These are phyloP conservation scores for Rhodotorula graminis DNA, from an alignment of 768 basidiomycete genomes.

Conservation along the genomic window DNA sequence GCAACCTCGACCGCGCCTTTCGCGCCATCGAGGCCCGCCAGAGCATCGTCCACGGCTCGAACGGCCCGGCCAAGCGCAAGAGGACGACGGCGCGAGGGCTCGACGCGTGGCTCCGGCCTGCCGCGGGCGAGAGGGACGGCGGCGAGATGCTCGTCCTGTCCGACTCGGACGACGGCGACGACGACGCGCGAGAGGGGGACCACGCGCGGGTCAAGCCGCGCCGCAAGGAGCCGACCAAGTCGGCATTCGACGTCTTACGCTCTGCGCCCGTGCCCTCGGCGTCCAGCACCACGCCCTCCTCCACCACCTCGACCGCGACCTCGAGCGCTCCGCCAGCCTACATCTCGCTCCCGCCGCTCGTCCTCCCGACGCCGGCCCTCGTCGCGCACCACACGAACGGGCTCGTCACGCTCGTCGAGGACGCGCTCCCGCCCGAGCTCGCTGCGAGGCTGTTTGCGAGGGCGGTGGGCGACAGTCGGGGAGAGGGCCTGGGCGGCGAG, in stretches of 20 bases:
- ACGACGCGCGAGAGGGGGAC: too few relatives aligned
- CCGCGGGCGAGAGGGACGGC: too few relatives aligned
- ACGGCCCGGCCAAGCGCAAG: background rate
- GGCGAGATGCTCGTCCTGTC: conserved; percentile 7
- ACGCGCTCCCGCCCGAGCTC: conserved; percentile 33
- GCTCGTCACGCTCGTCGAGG: conserved; percentile 36
- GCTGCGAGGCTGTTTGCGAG: conserved; percentile 30
- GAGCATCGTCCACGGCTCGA: background rate
- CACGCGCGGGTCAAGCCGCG: too few relatives aligned
- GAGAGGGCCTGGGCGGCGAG: conserved; percentile 2
- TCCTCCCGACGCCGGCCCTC: conserved; percentile 16
- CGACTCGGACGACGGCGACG: conserved; percentile 18
- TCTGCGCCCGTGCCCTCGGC: background rate
- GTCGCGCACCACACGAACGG: conserved; percentile 36
- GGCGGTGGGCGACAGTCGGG: conserved; percentile 31
- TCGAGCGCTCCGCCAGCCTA: background rate
- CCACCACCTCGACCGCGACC: background rate
- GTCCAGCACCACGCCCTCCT: too few relatives aligned
- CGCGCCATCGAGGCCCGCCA: conserved; percentile 7
- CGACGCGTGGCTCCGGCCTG: conserved; percentile 1
- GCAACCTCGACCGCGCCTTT: conserved; percentile 16
- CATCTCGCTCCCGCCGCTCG: conserved; percentile 36
- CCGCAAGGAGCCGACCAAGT: background rate
- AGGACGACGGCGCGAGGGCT: background rate
- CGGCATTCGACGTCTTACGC: conserved; percentile 13